phyloP scores from a whole-genome alignment of 352 stramenopile species.

The Globisporangium canariense region DNA sequence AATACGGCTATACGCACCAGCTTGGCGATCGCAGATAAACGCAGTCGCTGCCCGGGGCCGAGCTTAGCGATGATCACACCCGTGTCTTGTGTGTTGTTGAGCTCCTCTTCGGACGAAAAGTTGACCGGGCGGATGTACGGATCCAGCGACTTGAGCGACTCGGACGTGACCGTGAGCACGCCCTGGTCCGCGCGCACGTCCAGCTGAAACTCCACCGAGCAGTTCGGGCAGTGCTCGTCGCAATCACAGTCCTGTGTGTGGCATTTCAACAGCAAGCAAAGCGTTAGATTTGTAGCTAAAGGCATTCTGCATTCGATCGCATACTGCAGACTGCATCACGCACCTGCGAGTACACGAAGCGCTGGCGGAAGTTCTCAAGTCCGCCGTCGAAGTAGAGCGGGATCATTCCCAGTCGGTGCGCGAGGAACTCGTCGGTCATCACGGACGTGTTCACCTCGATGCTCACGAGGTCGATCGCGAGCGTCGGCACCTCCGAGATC shows the following conservation, averaged over 20 bases:
- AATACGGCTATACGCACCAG: conserved; percentile 31
- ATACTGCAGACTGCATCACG: not conserved
- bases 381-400: conserved; percentile 89
- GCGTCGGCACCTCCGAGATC: conserved; percentile 96
- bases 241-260: conserved; percentile 78
- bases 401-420: conserved; percentile 97
- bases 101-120: conserved; percentile 85
- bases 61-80: conserved; percentile 98
- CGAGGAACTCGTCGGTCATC: conserved; percentile 98
- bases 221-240: conserved; percentile 96
- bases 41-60: conserved; percentile 91
- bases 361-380: conserved; percentile 87
- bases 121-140: conserved; percentile 85
- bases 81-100: conserved; percentile 93
- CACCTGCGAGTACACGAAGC: conserved; percentile 84
- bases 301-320: not conserved
- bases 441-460: conserved; percentile 97
- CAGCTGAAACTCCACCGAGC: conserved; percentile 95
- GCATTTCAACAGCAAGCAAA: not conserved
- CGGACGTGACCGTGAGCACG: conserved; percentile 72
- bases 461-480: conserved; percentile 98
- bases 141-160: conserved; percentile 77
- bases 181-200: conserved; percentile 86
- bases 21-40: conserved; percentile 93
- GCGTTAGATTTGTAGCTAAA: not conserved